These are phyloP conservation scores for Gautieria morchelliformis DNA, from an alignment of 768 basidiomycete genomes.

Conservation along the genomic window DNA sequence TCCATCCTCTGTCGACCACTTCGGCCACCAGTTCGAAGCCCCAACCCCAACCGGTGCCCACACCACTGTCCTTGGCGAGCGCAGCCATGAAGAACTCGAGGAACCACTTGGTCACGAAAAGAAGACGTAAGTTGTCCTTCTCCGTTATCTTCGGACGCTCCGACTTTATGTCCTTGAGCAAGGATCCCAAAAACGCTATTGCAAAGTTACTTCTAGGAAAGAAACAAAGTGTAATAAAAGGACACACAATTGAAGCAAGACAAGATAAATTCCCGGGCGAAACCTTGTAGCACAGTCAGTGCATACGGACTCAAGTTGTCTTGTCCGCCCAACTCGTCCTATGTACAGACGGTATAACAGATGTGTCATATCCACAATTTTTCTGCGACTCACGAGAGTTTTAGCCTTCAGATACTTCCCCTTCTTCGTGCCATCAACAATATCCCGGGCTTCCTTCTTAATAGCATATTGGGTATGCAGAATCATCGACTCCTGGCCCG, in stretches of 20 bases:
- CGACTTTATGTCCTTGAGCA: conserved; percentile 89
- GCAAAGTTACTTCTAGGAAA: conserved; percentile 11
- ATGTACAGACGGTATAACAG: not conserved
- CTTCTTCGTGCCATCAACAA: conserved; percentile 65
- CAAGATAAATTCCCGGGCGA: conserved; percentile 68
- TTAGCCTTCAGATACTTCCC: conserved; percentile 48
- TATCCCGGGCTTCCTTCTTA: conserved; percentile 50
- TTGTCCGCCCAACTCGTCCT: conserved; percentile 57
- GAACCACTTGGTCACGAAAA: conserved; percentile 86
- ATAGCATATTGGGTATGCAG: conserved; percentile 83
- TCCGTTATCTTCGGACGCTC: conserved; percentile 90
- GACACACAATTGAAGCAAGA: conserved; percentile 82
- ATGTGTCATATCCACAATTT: not conserved
- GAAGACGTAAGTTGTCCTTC: conserved; percentile 83
- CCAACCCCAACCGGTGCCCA: conserved; percentile 30
- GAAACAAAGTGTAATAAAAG: conserved; percentile 16
- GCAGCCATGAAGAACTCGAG: conserved; percentile 75
- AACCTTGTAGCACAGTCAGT: conserved; percentile 48
- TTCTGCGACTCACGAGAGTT: conserved; percentile 24
- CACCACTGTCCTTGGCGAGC: conserved; percentile 22
- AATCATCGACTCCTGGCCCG: conserved; percentile 56
- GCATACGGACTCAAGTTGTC: conserved; percentile 65
- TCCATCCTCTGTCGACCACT: conserved; percentile 79
- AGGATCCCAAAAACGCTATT: conserved; percentile 72
- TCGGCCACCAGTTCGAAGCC: conserved; percentile 67